Evolutionary conservation across 2,329 filamentous ascomycete genomes (phyloP).

Genomic region (Apiospora saccharicola): DNA sequence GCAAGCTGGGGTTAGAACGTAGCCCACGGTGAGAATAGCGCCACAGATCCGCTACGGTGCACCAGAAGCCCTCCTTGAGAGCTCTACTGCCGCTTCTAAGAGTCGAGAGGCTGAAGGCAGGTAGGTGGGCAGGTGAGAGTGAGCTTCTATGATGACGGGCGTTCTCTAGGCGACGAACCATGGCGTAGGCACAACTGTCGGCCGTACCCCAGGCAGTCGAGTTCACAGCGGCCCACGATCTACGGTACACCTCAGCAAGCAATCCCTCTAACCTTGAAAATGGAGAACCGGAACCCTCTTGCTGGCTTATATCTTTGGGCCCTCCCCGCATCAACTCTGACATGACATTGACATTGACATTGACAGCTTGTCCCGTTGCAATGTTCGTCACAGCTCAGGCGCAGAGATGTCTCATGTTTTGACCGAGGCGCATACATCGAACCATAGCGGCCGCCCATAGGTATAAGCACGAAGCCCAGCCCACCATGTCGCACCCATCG

Average conservation of each 20-base stretch:
- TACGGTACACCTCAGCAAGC: too few species aligned
- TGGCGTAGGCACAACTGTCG: background rate
- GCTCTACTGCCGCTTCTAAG: background rate
- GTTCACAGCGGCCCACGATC: too few species aligned
- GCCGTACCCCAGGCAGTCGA: background rate
- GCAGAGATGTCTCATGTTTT: background rate
- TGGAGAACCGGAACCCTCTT: background rate
- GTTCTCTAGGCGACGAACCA: background rate
- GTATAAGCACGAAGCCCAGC: background rate
- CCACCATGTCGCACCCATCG: background rate
- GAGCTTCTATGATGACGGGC: background rate
- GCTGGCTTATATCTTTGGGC: background rate
- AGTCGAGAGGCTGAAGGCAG: background rate
- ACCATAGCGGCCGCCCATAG: background rate
- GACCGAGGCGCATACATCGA: background rate
- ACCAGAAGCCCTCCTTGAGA: background rate
- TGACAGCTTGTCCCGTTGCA: too few species aligned
- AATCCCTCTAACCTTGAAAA: background rate
- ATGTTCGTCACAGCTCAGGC: too few species aligned
- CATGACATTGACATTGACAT: background rate
- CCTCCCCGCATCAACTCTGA: background rate
- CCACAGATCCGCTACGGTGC: background rate
- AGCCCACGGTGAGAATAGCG: background rate
- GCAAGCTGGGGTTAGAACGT: background rate
- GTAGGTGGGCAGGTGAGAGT: background rate